Evolutionary conservation across 1,284 basidiomycete species (phyloP).

Genomic region (Trametes hirsuta): DNA sequence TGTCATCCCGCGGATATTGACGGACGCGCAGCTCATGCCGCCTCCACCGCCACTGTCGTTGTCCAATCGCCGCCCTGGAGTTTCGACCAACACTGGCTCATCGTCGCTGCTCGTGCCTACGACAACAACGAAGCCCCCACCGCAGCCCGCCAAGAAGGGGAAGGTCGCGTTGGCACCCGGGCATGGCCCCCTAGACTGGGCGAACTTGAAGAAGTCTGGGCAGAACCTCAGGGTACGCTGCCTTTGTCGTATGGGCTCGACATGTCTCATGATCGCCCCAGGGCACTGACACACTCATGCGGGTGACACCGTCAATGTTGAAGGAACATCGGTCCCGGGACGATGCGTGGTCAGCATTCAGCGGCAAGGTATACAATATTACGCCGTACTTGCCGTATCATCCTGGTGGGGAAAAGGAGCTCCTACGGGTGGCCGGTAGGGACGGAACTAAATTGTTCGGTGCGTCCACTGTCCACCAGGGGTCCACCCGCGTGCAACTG

Average conservation of each 20-base stretch:
- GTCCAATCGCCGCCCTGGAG: constrained; percentile 47
- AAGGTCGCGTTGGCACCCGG: constrained; percentile 94
- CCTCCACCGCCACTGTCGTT: constrained; percentile 64
- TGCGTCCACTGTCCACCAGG: constrained; percentile 43
- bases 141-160: constrained; percentile 59
- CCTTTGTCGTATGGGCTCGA: background rate
- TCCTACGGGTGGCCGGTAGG: constrained; percentile 95
- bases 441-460: constrained; percentile 96
- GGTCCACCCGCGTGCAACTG: constrained; percentile 29
- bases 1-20: constrained; percentile 48
- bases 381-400: constrained; percentile 92
- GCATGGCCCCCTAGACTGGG: constrained; percentile 95
- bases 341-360: constrained; percentile 94
- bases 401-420: constrained; percentile 91
- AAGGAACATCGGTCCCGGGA: constrained; percentile 83
- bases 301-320: constrained; percentile 84
- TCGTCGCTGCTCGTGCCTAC: constrained; percentile 62
- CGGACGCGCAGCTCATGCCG: constrained; percentile 67
- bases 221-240: constrained; percentile 71
- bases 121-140: constrained; percentile 58
- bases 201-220: constrained; percentile 80
- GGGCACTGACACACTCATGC: constrained; percentile 68
- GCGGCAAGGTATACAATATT: constrained; percentile 97
- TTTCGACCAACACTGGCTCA: constrained; percentile 34
- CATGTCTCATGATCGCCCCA: constrained; percentile 30